phyloP scores from a whole-genome alignment of 768 basidiomycete species.

The Lepiota subincarnata region DNA sequence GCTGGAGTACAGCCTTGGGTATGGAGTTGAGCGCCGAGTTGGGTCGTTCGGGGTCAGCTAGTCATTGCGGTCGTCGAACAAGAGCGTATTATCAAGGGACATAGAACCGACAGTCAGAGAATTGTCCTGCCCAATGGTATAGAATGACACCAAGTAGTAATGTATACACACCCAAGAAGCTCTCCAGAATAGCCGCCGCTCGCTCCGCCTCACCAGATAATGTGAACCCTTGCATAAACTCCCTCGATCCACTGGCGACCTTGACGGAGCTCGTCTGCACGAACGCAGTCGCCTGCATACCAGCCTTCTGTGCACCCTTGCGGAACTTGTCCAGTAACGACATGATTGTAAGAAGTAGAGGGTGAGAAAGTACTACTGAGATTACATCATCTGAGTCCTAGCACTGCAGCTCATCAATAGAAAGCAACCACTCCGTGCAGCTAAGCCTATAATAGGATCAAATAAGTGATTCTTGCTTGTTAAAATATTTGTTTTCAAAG shows the following conservation, averaged over 20 bases:
- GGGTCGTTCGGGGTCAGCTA: slow-evolving; percentile 85
- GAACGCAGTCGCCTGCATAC: slow-evolving; percentile 75
- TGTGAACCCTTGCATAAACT: slow-evolving; percentile 81
- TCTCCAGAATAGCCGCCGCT: slow-evolving; percentile 85
- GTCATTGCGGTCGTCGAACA: not conserved
- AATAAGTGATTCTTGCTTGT: no score
- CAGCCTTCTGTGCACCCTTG: slow-evolving; percentile 76
- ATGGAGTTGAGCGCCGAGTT: slow-evolving; percentile 91
- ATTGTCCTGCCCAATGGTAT: slow-evolving; percentile 2
- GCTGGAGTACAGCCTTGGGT: slow-evolving; percentile 87
- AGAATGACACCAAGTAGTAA: slow-evolving; percentile 2
- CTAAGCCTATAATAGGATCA: no score
- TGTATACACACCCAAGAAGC: slow-evolving; percentile 72
- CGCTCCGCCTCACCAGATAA: slow-evolving; percentile 93
- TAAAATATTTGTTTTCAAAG: no score
- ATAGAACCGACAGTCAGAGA: slow-evolving; percentile 7
- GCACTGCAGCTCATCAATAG: no score
- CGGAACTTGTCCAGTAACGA: slow-evolving; percentile 76
- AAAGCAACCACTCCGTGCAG: slow-evolving; percentile 38
- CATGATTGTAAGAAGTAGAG: slow-evolving; percentile 16
- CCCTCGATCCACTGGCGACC: slow-evolving; percentile 69
- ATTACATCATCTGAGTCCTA: not conserved
- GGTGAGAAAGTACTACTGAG: not conserved
- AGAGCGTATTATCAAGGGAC: not conserved
- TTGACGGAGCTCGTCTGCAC: slow-evolving; percentile 63